Conservation (phyloP, 352 stramenopile species). For the Pythium vanterpoolii region DNA sequence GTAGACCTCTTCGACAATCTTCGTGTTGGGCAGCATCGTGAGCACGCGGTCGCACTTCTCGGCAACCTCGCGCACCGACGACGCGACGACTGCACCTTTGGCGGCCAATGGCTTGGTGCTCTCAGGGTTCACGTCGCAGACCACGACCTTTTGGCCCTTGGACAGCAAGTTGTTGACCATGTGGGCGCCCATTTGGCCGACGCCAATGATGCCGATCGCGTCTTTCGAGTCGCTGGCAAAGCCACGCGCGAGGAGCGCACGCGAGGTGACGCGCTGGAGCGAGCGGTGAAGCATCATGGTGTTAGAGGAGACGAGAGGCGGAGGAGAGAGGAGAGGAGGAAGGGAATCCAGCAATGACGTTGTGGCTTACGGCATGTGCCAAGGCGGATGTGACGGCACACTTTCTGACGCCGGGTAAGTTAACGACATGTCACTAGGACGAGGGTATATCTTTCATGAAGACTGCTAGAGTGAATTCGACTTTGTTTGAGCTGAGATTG, state of each 20-base stretch:
- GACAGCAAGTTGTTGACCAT: slow-evolving; percentile 92
- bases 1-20: slow-evolving; percentile 84
- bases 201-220: slow-evolving; percentile 86
- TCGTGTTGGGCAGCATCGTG: slow-evolving; percentile 94
- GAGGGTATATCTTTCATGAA: slow-evolving; percentile 5
- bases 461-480: background rate
- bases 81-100: slow-evolving; percentile 50
- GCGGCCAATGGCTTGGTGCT: slow-evolving; percentile 50
- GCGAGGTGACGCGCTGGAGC: slow-evolving; percentile 3
- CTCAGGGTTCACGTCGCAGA: slow-evolving; percentile 66
- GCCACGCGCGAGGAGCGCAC: slow-evolving; percentile 13
- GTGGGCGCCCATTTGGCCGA: slow-evolving; percentile 93
- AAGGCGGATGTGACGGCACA: background rate
- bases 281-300: slow-evolving; percentile 17
- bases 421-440: background rate
- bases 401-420: slow-evolving; percentile 1
- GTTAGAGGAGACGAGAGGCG: background rate
- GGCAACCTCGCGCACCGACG: slow-evolving; percentile 68
- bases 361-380: background rate
- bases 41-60: slow-evolving; percentile 82
- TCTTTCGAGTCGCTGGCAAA: slow-evolving; percentile 30
- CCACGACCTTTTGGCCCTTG: slow-evolving; percentile 72
- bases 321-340: background rate
- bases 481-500: background rate
- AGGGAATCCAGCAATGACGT: slow-evolving; percentile 12